Percentiles rank a stretch among this genome's conserved stretches.
Conservation (phyloP, 495 filamentous ascomycete genomes). For the Penicillium malachiteum region DNA sequence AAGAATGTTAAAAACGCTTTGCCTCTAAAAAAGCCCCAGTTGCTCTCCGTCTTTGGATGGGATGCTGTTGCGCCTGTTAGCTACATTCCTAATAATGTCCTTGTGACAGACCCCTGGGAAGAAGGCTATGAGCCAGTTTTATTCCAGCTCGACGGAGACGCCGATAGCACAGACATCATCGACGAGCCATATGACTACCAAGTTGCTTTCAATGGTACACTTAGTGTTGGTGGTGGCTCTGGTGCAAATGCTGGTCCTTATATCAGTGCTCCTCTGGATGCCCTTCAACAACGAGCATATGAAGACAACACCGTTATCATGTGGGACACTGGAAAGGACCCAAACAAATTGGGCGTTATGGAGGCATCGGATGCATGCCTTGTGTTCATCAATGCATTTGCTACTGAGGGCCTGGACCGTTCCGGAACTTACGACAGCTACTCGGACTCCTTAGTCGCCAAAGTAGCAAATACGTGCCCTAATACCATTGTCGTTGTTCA, state of each 20-base stretch:
- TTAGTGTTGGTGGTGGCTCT: slow-evolving; percentile 49
- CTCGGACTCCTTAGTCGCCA: slow-evolving; percentile 55
- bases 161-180: background rate
- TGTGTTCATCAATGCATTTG: slow-evolving; percentile 63
- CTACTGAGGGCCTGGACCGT: slow-evolving; percentile 49
- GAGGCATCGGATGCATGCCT: slow-evolving; percentile 48
- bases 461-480: slow-evolving; percentile 53
- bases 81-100: slow-evolving; percentile 12
- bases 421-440: slow-evolving; percentile 26
- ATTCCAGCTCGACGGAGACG: background rate
- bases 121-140: slow-evolving; percentile 41
- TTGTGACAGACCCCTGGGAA: slow-evolving; percentile 18
- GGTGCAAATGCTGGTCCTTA: slow-evolving; percentile 28
- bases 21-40: slow-evolving; percentile 55
- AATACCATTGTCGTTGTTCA: slow-evolving; percentile 54
- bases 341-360: slow-evolving; percentile 31
- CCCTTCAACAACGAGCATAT: slow-evolving; percentile 47
- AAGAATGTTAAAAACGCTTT: slow-evolving; percentile 65
- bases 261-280: slow-evolving; percentile 54
- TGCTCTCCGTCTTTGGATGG: slow-evolving; percentile 66
- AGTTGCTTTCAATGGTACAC: slow-evolving; percentile 54
- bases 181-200: slow-evolving; percentile 11
- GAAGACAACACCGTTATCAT: slow-evolving; percentile 43
- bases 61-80: slow-evolving; percentile 47
- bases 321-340: slow-evolving; percentile 47